Percentiles rank a stretch among this genome's conserved stretches.
Conservation (phyloP, 1,284 basidiomycete species). For the Ganoderma sinense region DNA sequence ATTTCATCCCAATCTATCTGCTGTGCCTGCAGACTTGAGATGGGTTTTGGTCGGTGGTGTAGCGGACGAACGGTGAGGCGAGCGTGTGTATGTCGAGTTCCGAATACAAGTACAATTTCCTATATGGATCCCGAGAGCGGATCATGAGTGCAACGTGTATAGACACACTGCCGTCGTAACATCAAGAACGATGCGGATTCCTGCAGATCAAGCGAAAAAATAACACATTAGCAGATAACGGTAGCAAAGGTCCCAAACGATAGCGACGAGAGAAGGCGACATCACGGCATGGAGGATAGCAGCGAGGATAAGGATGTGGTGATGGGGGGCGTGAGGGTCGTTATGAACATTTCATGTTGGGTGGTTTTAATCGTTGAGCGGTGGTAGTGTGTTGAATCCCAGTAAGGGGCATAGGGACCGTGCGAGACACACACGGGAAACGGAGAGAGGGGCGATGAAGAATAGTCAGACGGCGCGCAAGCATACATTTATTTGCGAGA, state of each 20-base stretch:
- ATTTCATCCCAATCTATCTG: neutral
- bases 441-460: neutral
- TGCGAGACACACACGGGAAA: neutral
- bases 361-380: neutral
- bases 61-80: neutral
- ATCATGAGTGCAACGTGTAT: neutral
- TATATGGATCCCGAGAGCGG: neutral
- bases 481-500: conserved; percentile 65
- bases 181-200: neutral
- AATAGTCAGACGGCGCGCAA: conserved; percentile 22
- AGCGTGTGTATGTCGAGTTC: neutral
- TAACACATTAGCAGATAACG: conserved; percentile 20
- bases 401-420: neutral
- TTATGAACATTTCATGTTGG: conserved; percentile 1
- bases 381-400: neutral
- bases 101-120: neutral
- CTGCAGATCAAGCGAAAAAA: neutral
- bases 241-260: conserved; percentile 14
- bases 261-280: neutral
- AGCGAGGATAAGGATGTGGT: neutral
- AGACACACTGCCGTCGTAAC: neutral
- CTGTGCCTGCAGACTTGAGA: neutral
- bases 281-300: neutral
- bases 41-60: too few relatives aligned
- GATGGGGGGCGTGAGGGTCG: neutral